phyloP scores from a whole-genome alignment of 176 grass and related monocot species.

The Saccharum spontaneum region DNA sequence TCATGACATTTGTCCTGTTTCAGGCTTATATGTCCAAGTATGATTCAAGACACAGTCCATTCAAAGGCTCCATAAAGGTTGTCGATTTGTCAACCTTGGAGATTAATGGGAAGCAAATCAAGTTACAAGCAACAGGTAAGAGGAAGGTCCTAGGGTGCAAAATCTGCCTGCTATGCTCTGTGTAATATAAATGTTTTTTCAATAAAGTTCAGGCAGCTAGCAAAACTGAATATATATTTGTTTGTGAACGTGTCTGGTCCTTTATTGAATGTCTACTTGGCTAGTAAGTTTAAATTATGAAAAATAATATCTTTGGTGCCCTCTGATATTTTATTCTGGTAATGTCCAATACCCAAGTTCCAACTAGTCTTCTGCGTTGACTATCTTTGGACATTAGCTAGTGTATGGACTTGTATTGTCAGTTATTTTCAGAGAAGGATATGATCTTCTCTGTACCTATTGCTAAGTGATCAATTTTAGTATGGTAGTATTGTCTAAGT shows the following conservation, averaged over 20 bases:
- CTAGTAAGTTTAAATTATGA: too few species aligned
- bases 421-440: not conserved
- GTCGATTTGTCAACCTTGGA: constrained; percentile 64
- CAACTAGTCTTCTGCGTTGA: not conserved
- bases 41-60: constrained; percentile 76
- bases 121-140: constrained; percentile 78
- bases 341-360: not conserved
- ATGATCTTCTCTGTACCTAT: not conserved
- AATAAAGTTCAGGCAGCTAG: too few species aligned
- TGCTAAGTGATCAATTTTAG: not conserved
- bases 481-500: not conserved
- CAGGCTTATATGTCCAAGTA: constrained; percentile 96
- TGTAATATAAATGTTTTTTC: too few species aligned
- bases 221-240: not conserved
- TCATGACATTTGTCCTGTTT: constrained; percentile 26
- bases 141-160: constrained; percentile 14
- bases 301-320: not conserved
- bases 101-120: constrained; percentile 80
- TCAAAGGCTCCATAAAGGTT: constrained; percentile 75
- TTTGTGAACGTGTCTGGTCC: not conserved
- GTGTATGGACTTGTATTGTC: not conserved
- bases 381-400: not conserved
- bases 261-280: too few species aligned
- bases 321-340: too few species aligned
- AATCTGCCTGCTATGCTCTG: too few species aligned